Base-by-base conservation (phyloP, 371 early-diverging fungal species). In the Haplosporangium sp. region DNA sequence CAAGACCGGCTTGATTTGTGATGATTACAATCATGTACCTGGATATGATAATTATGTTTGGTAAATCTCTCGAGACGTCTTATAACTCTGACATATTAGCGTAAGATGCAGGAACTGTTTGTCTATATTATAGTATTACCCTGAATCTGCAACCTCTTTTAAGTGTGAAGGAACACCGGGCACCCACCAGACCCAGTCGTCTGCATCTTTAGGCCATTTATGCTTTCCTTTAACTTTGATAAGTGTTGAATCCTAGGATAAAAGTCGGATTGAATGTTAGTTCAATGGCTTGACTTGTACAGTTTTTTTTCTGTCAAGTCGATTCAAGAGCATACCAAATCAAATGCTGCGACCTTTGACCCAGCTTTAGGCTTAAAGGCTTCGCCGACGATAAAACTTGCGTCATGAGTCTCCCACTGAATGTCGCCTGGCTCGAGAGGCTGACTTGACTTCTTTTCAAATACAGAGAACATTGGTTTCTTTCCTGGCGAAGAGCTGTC, bases 151-250 rank as follows among this genome's bases (percentile, higher is more conserved):
- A 17, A 94, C 77, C 47, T 85, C 47, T 6, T 84, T 74, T 15
- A 96, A 65, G 45, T 84, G 84, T 19, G 76, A 72, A 0, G 92
- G 92, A 2, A 94, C 86, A 8, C 67, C 61, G 0, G 86, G 60
- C 56, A 86, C 72, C 86, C 89, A 88, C 87, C 94, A 96, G 39
- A 82, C 78, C 96, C 96, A 97, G 83, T 96, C 97, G 61, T 90
- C 73, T 3, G 86, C 86, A 61, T 91, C 83, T 74, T 92, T 94
- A 17, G 96, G 84, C 82, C 85, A 88, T 11, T 84, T 86, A 65
- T 88, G 84, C 15, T 85, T 89, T 27, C 94, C 92, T 40, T 91
- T 90, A 8, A 90, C 87, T 15, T 63, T 69, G 50, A 94, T 90
- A 39, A 96, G 71, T 2, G 96, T 97, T 10, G 84, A 84, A 83